Evolutionary conservation across 208 protist genomes (phyloP).

Genomic region (Naegleria fowleri): DNA sequence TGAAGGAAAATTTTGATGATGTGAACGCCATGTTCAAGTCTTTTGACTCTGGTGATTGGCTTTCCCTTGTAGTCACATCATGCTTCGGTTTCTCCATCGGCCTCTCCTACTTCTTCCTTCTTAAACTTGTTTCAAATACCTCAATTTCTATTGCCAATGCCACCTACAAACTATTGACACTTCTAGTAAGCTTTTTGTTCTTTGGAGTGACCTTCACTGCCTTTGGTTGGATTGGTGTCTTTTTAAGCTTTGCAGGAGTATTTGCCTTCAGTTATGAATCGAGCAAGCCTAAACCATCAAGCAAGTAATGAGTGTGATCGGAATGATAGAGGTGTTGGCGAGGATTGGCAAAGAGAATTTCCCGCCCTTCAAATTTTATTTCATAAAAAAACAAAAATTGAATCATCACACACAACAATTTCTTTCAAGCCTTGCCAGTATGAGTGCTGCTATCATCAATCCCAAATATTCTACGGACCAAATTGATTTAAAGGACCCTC

Average conservation of each 20-base stretch:
- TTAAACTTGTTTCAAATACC: neutral
- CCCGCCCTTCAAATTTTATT: too few relatives aligned
- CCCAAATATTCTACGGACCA: neutral
- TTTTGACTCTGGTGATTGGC: neutral
- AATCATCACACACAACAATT: too few relatives aligned
- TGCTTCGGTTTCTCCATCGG: neutral
- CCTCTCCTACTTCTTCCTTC: neutral
- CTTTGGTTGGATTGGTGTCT: neutral
- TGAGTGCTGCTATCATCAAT: too few relatives aligned
- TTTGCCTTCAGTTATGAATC: neutral
- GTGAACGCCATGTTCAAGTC: neutral
- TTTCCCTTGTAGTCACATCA: neutral
- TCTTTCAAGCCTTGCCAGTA: too few relatives aligned
- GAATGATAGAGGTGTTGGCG: too few relatives aligned
- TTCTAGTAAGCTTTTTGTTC: neutral
- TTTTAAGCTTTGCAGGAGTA: neutral
- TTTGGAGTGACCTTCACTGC: neutral
- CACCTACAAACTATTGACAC: neutral
- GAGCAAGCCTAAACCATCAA: neutral
- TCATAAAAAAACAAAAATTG: too few relatives aligned
- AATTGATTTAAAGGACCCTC: neutral
- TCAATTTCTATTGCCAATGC: neutral
- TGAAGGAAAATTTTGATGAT: neutral
- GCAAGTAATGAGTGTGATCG: too few relatives aligned
- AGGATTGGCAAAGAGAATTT: too few relatives aligned